Percentiles rank a stretch among this genome's conserved stretches.
Evolutionary conservation across 164 flowering plant genomes (phyloP).

Genomic region (Stephania yunnanensis): DNA sequence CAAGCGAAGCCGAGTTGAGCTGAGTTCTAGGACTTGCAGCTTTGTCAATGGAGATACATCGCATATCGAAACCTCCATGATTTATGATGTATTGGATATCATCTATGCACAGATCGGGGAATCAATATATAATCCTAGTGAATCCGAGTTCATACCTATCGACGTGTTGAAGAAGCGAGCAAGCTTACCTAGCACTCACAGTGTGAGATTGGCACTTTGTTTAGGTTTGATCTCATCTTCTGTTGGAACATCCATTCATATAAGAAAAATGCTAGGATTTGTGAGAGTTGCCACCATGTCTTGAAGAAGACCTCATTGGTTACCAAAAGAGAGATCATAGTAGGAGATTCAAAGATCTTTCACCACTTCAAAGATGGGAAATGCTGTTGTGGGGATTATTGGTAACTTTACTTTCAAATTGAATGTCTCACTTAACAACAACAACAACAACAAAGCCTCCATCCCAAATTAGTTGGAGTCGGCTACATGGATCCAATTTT

Average conservation of each 20-base stretch:
- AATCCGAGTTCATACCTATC: conserved; percentile 31
- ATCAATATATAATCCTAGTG: conserved; percentile 9
- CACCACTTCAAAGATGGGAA: conserved; percentile 56
- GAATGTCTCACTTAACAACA: too few relatives aligned
- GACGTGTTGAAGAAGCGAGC: conserved; percentile 25
- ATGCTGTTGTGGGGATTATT: conserved; percentile 67
- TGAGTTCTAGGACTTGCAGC: conserved; percentile 23
- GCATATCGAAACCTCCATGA: conserved; percentile 23
- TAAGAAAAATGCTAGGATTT: conserved; percentile 57
- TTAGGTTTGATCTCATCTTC: conserved; percentile 50
- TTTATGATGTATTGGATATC: conserved; percentile 39
- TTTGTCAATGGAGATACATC: conserved; percentile 46
- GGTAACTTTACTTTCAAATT: conserved; percentile 32
- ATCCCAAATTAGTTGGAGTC: too few relatives aligned
- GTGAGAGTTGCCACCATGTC: conserved; percentile 49
- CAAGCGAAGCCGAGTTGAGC: conserved; percentile 36
- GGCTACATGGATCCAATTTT: too few relatives aligned
- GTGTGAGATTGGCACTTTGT: conserved; percentile 57
- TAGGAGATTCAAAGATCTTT: conserved; percentile 52
- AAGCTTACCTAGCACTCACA: conserved; percentile 35
- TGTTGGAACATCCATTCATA: conserved; percentile 38
- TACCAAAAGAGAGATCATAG: conserved; percentile 45
- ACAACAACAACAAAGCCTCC: too few relatives aligned
- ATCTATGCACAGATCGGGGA: conserved; percentile 33
- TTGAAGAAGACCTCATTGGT: conserved; percentile 41